Evolutionary conservation across 768 basidiomycete species (phyloP).

Genomic region (Mycena olivaceomarginata): DNA sequence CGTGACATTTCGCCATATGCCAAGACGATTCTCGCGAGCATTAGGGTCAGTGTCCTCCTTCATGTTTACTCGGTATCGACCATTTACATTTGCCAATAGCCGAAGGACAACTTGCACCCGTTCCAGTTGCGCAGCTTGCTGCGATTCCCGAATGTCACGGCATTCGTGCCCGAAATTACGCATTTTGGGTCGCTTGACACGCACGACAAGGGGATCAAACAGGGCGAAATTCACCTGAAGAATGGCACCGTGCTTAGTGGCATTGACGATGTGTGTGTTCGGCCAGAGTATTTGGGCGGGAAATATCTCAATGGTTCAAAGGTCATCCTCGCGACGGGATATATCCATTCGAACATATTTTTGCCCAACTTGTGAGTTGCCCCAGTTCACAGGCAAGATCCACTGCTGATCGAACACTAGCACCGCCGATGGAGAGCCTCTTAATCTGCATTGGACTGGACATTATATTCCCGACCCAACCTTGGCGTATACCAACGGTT

Average conservation of each 20-base stretch:
- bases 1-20: constrained; percentile 45
- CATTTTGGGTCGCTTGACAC: constrained; percentile 47
- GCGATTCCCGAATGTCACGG: constrained; percentile 50
- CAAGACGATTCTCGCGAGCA: constrained; percentile 39
- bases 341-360: constrained; percentile 54
- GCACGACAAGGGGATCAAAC: constrained; percentile 46
- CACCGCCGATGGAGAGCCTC: constrained; percentile 40
- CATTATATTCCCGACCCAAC: constrained; percentile 59
- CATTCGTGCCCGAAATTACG: constrained; percentile 54
- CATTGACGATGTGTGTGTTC: constrained; percentile 50
- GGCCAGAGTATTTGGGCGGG: no score
- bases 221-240: constrained; percentile 50
- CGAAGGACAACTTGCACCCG: constrained; percentile 49
- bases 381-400: neutral
- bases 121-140: constrained; percentile 50
- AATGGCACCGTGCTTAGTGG: constrained; percentile 54
- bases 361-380: constrained; percentile 43
- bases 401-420: constrained; percentile 1
- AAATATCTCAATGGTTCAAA: neutral
- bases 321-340: constrained; percentile 56
- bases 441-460: constrained; percentile 50
- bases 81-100: constrained; percentile 15
- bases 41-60: constrained; percentile 40
- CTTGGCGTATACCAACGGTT: constrained; percentile 50
- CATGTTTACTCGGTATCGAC: neutral